A percentile compares a stretch with the other conserved stretches of the same genome.
These are phyloP conservation scores for Collybia mongolica DNA, from an alignment of 768 basidiomycete species.

Conservation along the genomic window DNA sequence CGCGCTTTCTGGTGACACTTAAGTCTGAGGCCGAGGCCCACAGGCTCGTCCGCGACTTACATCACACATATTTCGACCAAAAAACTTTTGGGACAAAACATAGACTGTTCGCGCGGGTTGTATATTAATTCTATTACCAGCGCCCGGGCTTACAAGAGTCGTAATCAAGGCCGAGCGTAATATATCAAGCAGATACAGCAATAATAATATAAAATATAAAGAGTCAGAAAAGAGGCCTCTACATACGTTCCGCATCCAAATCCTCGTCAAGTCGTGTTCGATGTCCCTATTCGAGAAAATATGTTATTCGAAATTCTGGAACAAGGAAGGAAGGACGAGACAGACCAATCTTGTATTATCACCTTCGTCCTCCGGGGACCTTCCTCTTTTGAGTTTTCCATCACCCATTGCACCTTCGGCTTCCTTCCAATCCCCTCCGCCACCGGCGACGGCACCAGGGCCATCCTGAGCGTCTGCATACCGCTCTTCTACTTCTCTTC, in stretches of 20 bases:
- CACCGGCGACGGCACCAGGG: slow-evolving; percentile 78
- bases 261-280: slow-evolving; percentile 67
- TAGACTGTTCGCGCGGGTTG: slow-evolving; percentile 15
- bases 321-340: slow-evolving; percentile 10
- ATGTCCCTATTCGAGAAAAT: slow-evolving; percentile 39
- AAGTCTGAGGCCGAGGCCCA: slow-evolving; percentile 65
- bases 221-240: slow-evolving; percentile 20
- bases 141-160: no score
- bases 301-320: slow-evolving; percentile 6
- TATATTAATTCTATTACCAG: slow-evolving; percentile 17
- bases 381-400: slow-evolving; percentile 56
- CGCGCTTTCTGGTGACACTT: slow-evolving; percentile 57
- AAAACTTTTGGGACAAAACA: slow-evolving; percentile 5
- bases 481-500: slow-evolving; percentile 82
- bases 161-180: slow-evolving; percentile 2
- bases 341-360: slow-evolving; percentile 57
- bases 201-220: slow-evolving; percentile 17
- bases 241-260: slow-evolving; percentile 71
- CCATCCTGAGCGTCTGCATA: slow-evolving; percentile 81
- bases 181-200: slow-evolving; percentile 14
- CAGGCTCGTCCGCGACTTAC: slow-evolving; percentile 58
- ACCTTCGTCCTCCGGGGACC: slow-evolving; percentile 79
- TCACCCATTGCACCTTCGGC: slow-evolving; percentile 39
- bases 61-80: slow-evolving; percentile 44
- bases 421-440: slow-evolving; percentile 86